phyloP scores from a whole-genome alignment of 306 rosid genomes.

The Benincasa hispida region DNA sequence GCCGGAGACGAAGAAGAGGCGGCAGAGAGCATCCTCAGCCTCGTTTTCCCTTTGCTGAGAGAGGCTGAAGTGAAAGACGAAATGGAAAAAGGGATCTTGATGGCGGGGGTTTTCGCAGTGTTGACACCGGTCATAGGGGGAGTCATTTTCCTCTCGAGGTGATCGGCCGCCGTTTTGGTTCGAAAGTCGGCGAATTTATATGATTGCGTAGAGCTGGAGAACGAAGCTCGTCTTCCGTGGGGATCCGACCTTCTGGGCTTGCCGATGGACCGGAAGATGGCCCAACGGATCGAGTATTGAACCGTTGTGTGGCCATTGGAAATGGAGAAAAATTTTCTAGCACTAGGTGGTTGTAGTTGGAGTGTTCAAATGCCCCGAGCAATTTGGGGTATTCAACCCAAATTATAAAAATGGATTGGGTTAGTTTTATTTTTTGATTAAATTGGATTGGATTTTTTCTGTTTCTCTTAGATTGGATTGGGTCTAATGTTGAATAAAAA shows the following conservation, averaged over 20 bases:
- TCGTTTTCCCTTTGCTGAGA: conserved; percentile 7
- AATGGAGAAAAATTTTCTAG: too few relatives aligned
- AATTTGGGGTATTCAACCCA: too few relatives aligned
- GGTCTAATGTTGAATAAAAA: too few relatives aligned
- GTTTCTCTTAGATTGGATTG: too few relatives aligned
- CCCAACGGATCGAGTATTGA: not conserved
- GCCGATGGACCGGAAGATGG: not conserved
- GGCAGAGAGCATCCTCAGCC: conserved; percentile 14
- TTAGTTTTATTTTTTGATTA: too few relatives aligned
- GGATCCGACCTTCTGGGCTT: not conserved
- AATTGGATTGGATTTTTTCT: too few relatives aligned
- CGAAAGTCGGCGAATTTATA: not conserved
- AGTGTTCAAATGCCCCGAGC: too few relatives aligned
- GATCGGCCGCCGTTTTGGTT: not conserved
- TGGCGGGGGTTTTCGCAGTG: conserved; percentile 47
- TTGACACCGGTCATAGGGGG: conserved; percentile 28
- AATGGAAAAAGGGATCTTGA: conserved; percentile 6
- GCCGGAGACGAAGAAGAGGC: conserved; percentile 26
- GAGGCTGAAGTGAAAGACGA: conserved; percentile 3
- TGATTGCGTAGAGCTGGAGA: not conserved
- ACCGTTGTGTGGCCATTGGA: not conserved
- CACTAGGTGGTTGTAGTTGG: too few relatives aligned
- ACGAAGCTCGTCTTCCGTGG: not conserved
- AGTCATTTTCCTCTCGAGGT: conserved; percentile 10
- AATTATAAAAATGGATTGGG: too few relatives aligned